Evolutionary conservation across 345 rosid genomes (phyloP).

Genomic region (Limnanthes douglasii): DNA sequence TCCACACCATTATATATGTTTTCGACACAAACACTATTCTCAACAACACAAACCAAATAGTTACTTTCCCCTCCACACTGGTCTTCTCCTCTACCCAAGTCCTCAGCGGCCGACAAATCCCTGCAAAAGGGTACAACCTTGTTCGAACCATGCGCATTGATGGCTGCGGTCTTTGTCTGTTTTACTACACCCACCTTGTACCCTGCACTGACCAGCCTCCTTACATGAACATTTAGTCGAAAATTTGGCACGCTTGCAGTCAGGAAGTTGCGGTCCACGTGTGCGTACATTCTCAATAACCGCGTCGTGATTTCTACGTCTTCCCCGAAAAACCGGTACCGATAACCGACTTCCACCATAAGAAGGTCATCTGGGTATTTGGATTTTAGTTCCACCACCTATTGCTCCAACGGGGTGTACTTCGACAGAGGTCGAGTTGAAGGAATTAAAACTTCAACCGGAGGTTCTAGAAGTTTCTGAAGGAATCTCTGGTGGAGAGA

Average conservation of each 20-base stretch:
- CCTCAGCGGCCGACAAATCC: slow-evolving; percentile 79
- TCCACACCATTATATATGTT: slow-evolving; percentile 9
- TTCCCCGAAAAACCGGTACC: slow-evolving; percentile 79
- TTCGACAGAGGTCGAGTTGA: slow-evolving; percentile 13
- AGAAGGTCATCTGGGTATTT: slow-evolving; percentile 59
- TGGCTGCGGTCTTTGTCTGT: slow-evolving; percentile 93
- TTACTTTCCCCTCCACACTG: slow-evolving; percentile 51
- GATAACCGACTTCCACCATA: slow-evolving; percentile 94
- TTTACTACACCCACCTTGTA: slow-evolving; percentile 89
- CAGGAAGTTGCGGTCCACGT: slow-evolving; percentile 59
- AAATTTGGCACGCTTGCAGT: slow-evolving; percentile 91
- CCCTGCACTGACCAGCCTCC: slow-evolving; percentile 76
- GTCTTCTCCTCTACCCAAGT: slow-evolving; percentile 57
- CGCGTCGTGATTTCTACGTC: slow-evolving; percentile 72
- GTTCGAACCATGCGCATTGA: slow-evolving; percentile 64
- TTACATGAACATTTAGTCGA: slow-evolving; percentile 66
- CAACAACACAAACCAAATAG: slow-evolving; percentile 74
- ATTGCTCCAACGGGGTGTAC: slow-evolving; percentile 77
- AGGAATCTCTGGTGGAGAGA: slow-evolving; percentile 35
- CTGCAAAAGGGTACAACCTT: slow-evolving; percentile 57
- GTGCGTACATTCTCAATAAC: slow-evolving; percentile 78
- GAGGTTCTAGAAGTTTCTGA: slow-evolving; percentile 14
- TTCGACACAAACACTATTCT: slow-evolving; percentile 18
- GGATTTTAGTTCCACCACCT: slow-evolving; percentile 55
- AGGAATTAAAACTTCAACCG: slow-evolving; percentile 5